These are phyloP conservation scores for Plantago ovata DNA, from an alignment of 257 asterid species.

Conservation along the genomic window DNA sequence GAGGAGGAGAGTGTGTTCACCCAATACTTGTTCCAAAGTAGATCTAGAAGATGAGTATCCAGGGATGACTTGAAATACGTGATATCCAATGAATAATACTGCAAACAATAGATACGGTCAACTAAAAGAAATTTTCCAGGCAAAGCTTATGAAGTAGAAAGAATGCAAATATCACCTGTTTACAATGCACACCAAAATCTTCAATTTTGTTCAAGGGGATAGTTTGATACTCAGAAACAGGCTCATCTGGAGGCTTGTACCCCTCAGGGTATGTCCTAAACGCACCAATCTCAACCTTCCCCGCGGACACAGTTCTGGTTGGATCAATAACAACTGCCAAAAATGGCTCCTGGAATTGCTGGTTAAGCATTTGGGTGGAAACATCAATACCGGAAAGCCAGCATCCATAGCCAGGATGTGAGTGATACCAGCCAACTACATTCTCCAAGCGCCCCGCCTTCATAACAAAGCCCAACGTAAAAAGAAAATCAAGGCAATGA, in stretches of 20 bases:
- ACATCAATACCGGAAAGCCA: constrained; percentile 99
- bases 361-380: constrained; percentile 95
- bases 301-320: constrained; percentile 96
- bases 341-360: constrained; percentile 94
- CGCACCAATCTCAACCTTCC: constrained; percentile 97
- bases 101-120: constrained; percentile 23
- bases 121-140: constrained; percentile 12
- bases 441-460: constrained; percentile 96
- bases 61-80: constrained; percentile 96
- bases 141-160: constrained; percentile 10
- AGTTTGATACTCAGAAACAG: constrained; percentile 92
- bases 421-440: constrained; percentile 98
- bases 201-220: constrained; percentile 96
- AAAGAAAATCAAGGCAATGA: constrained; percentile 9
- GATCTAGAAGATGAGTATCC: constrained; percentile 87
- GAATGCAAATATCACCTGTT: constrained; percentile 55
- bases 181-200: constrained; percentile 97
- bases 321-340: constrained; percentile 99
- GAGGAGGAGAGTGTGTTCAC: constrained; percentile 98
- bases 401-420: constrained; percentile 99
- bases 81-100: constrained; percentile 93
- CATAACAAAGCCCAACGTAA: constrained; percentile 15
- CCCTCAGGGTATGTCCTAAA: constrained; percentile 96
- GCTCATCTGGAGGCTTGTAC: constrained; percentile 94
- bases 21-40: constrained; percentile 97